Evolutionary conservation across 352 stramenopile genomes (phyloP).

Genomic region (Phytophthora crassamura): DNA sequence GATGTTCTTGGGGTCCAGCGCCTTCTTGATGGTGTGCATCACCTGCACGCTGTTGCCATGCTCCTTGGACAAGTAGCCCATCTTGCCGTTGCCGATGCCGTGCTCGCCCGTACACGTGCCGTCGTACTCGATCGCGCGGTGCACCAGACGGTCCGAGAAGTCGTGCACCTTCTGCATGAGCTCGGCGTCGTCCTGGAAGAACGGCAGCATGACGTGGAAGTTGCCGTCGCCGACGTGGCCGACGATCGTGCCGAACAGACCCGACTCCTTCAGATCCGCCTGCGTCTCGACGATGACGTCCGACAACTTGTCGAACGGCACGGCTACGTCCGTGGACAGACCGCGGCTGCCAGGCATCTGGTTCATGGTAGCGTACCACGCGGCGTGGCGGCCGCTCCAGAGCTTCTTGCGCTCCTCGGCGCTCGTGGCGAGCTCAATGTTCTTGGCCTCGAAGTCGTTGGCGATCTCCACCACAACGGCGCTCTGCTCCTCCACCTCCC

Average conservation of each 20-base stretch:
- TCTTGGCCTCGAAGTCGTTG: constrained; percentile 81
- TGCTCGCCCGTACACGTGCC: constrained; percentile 99
- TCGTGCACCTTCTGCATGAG: constrained; percentile 88
- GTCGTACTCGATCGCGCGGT: constrained; percentile 88
- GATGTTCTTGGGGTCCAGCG: constrained; percentile 95
- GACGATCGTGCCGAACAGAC: constrained; percentile 94
- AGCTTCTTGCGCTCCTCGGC: constrained; percentile 84
- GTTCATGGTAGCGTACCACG: constrained; percentile 87
- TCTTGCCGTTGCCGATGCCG: constrained; percentile 96
- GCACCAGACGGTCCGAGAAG: constrained; percentile 88
- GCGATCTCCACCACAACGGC: constrained; percentile 86
- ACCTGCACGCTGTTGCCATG: constrained; percentile 92
- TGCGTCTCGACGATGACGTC: constrained; percentile 95
- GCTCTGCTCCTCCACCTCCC: constrained; percentile 91
- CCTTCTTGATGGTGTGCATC: constrained; percentile 95
- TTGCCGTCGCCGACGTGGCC: constrained; percentile 96
- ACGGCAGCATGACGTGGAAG: constrained; percentile 98
- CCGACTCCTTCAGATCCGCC: constrained; percentile 86
- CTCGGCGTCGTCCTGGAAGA: constrained; percentile 83
- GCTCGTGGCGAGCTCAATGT: constrained; percentile 81
- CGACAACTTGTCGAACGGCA: constrained; percentile 95
- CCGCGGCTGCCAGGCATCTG: constrained; percentile 84
- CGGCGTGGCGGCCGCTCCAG: constrained; percentile 83
- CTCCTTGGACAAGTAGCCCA: constrained; percentile 91
- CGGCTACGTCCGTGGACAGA: constrained; percentile 96